Evolutionary conservation across 768 basidiomycete genomes (phyloP).

Genomic region (Hortiboletus flavorubellus): DNA sequence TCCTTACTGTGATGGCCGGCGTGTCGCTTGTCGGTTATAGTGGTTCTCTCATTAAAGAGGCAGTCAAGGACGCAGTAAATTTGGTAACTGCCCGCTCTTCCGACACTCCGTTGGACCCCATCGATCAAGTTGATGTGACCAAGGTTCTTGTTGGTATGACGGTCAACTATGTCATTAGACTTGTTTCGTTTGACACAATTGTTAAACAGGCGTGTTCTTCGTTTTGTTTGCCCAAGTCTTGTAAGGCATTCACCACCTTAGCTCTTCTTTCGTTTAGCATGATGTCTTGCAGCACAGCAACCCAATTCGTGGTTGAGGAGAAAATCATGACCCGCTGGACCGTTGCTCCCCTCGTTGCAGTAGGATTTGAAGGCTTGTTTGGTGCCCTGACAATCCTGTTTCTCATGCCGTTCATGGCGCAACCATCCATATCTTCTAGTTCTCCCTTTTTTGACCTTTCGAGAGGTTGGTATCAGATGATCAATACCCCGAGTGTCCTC

Average conservation of each 20-base stretch:
- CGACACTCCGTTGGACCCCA: constrained; percentile 40
- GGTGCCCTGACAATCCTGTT: constrained; percentile 77
- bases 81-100: constrained; percentile 13
- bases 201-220: constrained; percentile 73
- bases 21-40: constrained; percentile 84
- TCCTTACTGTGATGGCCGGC: constrained; percentile 84
- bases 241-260: constrained; percentile 42
- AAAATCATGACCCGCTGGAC: constrained; percentile 89
- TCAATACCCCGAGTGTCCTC: constrained; percentile 69
- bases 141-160: constrained; percentile 66
- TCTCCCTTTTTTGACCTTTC: constrained; percentile 83
- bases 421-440: constrained; percentile 58
- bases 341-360: constrained; percentile 87
- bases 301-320: constrained; percentile 95
- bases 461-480: constrained; percentile 87
- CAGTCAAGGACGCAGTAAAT: constrained; percentile 46
- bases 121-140: constrained; percentile 59
- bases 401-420: constrained; percentile 76
- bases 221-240: constrained; percentile 94
- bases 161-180: constrained; percentile 8
- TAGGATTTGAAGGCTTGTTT: constrained; percentile 93
- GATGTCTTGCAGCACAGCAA: constrained; percentile 63
- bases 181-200: constrained; percentile 16
- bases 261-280: not conserved
- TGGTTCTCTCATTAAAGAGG: constrained; percentile 82